Percentiles rank a stretch among this genome's conserved stretches.
These are phyloP conservation scores for Dendryphion nanum DNA, from an alignment of 2,329 filamentous ascomycete species.

Conservation along the genomic window DNA sequence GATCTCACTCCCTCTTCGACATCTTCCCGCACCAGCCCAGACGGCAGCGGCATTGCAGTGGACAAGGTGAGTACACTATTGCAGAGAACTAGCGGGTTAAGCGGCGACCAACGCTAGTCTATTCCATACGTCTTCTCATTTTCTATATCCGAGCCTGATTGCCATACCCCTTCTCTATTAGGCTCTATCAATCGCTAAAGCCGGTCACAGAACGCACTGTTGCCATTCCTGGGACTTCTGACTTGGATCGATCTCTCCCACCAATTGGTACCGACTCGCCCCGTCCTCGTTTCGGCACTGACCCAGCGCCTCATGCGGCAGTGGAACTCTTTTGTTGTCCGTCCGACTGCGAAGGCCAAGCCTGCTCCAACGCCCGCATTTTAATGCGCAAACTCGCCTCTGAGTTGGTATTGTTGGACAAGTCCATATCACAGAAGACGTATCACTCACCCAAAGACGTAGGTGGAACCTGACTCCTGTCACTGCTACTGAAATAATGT, in stretches of 20 bases:
- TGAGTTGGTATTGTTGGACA: slow-evolving; percentile 16
- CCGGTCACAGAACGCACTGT: slow-evolving; percentile 20
- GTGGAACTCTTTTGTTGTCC: slow-evolving; percentile 19
- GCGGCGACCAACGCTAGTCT: no score
- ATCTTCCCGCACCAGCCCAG: slow-evolving; percentile 14
- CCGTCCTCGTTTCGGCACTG: slow-evolving; percentile 15
- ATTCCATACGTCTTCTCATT: no score
- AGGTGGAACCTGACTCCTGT: slow-evolving; percentile 7
- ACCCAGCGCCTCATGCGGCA: slow-evolving; percentile 18
- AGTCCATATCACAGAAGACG: slow-evolving; percentile 17
- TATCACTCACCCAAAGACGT: slow-evolving; percentile 18
- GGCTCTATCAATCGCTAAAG: slow-evolving; percentile 19
- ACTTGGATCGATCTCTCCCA: slow-evolving; percentile 15
- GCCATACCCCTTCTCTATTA: no score
- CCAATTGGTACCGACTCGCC: slow-evolving; percentile 15
- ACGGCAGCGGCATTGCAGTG: slow-evolving; percentile 8
- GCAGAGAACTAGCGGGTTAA: no score
- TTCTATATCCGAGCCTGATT: no score
- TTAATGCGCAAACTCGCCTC: slow-evolving; percentile 25
- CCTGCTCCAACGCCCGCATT: slow-evolving; percentile 20
- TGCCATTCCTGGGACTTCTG: slow-evolving; percentile 12
- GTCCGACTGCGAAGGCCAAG: slow-evolving; percentile 21
- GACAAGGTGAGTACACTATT: slow-evolving; percentile 20
- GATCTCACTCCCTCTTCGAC: slow-evolving; percentile 23
- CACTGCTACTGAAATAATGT: no score